phyloP scores from a whole-genome alignment of 2,329 filamentous ascomycete genomes.

The Paecilomyces formosus region DNA sequence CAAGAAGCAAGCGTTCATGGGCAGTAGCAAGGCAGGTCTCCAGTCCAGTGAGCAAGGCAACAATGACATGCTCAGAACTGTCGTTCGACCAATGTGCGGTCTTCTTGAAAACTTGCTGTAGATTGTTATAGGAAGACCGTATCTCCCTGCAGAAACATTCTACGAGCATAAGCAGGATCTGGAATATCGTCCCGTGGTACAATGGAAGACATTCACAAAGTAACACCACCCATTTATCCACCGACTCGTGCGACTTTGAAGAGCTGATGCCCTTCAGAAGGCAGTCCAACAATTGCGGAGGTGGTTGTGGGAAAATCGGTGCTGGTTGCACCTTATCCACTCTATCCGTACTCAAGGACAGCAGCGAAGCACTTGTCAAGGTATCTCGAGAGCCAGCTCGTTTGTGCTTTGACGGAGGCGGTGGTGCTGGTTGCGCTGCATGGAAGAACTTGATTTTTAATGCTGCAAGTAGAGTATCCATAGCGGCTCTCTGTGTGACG shows the following conservation, averaged over 20 bases:
- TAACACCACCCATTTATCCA: constrained; percentile 90
- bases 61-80: constrained; percentile 53
- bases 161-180: constrained; percentile 82
- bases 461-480: constrained; percentile 69
- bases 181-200: constrained; percentile 78
- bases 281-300: constrained; percentile 69
- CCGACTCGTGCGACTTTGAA: constrained; percentile 61
- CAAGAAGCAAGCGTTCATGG: constrained; percentile 71
- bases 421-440: constrained; percentile 24
- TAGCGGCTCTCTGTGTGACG: constrained; percentile 66
- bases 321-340: constrained; percentile 28
- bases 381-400: constrained; percentile 32
- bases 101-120: constrained; percentile 48
- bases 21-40: constrained; percentile 84
- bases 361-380: constrained; percentile 32
- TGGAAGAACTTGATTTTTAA: constrained; percentile 54
- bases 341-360: constrained; percentile 40
- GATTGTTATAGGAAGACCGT: constrained; percentile 59
- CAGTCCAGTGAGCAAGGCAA: constrained; percentile 83
- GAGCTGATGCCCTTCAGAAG: constrained; percentile 75
- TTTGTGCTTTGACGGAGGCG: constrained; percentile 24
- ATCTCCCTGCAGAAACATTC: constrained; percentile 82
- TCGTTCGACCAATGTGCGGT: constrained; percentile 29
- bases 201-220: constrained; percentile 75
- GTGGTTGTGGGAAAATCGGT: constrained; percentile 32